phyloP scores from a whole-genome alignment of 768 basidiomycete species.

The Epithele typhae region DNA sequence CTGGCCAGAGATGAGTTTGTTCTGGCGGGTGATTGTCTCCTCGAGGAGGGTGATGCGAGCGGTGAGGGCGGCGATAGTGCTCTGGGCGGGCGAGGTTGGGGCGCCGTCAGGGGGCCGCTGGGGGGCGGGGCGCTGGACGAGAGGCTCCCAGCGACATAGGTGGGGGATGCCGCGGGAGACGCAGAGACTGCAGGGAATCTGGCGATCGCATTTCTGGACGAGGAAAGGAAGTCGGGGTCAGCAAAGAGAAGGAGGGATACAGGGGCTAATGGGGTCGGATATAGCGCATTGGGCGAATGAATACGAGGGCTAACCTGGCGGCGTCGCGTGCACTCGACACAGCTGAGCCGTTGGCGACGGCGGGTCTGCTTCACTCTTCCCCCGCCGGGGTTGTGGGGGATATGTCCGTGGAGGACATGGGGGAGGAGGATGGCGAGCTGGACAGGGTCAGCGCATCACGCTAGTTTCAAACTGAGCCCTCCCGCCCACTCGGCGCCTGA shows the following conservation, averaged over 20 bases:
- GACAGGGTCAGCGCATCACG: too few relatives aligned
- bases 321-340: slow-evolving; percentile 53
- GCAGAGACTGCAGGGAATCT: slow-evolving; percentile 27
- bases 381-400: slow-evolving; percentile 2
- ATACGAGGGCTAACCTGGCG: slow-evolving; percentile 41
- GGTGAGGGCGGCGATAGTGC: slow-evolving; percentile 19
- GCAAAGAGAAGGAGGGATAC: too few relatives aligned
- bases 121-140: slow-evolving; percentile 24
- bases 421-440: too few relatives aligned
- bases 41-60: slow-evolving; percentile 23
- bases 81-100: slow-evolving; percentile 2
- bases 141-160: slow-evolving; percentile 28
- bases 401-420: neutral
- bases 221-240: neutral
- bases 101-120: slow-evolving; percentile 21
- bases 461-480: too few relatives aligned
- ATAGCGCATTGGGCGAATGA: neutral
- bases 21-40: slow-evolving; percentile 13
- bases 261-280: too few relatives aligned
- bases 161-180: slow-evolving; percentile 26
- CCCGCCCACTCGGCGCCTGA: too few relatives aligned
- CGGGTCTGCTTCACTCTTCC: slow-evolving; percentile 48
- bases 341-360: slow-evolving; percentile 45
- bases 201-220: slow-evolving; percentile 44
- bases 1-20: neutral